Conservation (phyloP, 164 flowering plant genomes). For the Houttuynia cordata region DNA sequence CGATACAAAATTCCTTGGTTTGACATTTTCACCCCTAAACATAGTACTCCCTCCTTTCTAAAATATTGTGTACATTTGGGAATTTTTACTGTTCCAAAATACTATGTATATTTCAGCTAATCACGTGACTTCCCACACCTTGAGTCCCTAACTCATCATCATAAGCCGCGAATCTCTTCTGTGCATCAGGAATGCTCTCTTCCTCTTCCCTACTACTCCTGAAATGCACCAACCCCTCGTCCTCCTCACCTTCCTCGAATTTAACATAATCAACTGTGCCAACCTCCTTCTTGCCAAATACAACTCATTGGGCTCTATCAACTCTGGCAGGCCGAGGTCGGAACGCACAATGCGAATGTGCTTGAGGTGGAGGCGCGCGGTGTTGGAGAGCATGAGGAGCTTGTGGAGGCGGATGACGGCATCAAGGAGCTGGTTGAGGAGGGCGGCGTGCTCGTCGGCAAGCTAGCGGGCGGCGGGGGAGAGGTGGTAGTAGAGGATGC, state of each 20-base stretch:
- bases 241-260: conserved; percentile 53
- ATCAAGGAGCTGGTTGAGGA: conserved; percentile 49
- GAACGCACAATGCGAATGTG: conserved; percentile 63
- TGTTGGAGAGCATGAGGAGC: conserved; percentile 64
- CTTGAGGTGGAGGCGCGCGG: conserved; percentile 58
- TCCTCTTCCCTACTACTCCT: conserved; percentile 32
- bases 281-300: too few relatives aligned
- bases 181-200: conserved; percentile 15
- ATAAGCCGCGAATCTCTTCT: conserved; percentile 8
- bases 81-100: too few relatives aligned
- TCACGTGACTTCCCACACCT: conserved; percentile 10
- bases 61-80: too few relatives aligned
- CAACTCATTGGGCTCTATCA: too few relatives aligned
- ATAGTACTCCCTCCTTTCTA: too few relatives aligned
- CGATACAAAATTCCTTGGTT: too few relatives aligned
- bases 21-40: too few relatives aligned
- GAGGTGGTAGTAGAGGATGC: too few relatives aligned
- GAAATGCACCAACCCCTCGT: conserved; percentile 36
- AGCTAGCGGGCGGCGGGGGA: too few relatives aligned
- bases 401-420: too few relatives aligned
- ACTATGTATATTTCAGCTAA: too few relatives aligned
- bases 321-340: conserved; percentile 65
- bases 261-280: too few relatives aligned
- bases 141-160: conserved; percentile 12
- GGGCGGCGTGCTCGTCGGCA: conserved; percentile 51